phyloP scores from a whole-genome alignment of 2,329 filamentous ascomycete species.

The Colletotrichum agaves region DNA sequence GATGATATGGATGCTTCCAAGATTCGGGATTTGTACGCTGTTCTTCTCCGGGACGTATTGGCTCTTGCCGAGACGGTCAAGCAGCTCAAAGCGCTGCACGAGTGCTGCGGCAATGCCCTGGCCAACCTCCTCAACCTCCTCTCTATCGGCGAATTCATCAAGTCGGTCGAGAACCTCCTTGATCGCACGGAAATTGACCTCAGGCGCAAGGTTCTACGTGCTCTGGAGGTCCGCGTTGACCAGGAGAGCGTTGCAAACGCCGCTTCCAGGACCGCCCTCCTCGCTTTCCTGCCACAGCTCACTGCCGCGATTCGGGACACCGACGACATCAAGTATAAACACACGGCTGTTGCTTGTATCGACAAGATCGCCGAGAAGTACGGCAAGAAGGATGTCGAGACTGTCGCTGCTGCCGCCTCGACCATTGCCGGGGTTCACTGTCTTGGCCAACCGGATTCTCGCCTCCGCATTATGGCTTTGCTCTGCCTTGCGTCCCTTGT shows the following conservation, averaged over 20 bases:
- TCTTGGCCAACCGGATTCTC: conserved; percentile 77
- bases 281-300: conserved; percentile 83
- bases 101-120: conserved; percentile 75
- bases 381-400: conserved; percentile 87
- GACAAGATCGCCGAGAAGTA: conserved; percentile 96
- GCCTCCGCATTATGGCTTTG: conserved; percentile 84
- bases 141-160: conserved; percentile 89
- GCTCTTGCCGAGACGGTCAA: conserved; percentile 73
- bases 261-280: conserved; percentile 74
- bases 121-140: conserved; percentile 85
- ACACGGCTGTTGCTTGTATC: conserved; percentile 87
- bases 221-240: conserved; percentile 83
- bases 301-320: conserved; percentile 80
- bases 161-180: conserved; percentile 84
- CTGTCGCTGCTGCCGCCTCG: conserved; percentile 78
- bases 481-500: conserved; percentile 90
- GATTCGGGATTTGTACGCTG: conserved; percentile 75
- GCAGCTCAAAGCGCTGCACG: conserved; percentile 64
- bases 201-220: conserved; percentile 81
- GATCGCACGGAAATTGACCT: conserved; percentile 79
- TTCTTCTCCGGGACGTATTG: conserved; percentile 73
- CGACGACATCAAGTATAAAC: conserved; percentile 78
- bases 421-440: conserved; percentile 82
- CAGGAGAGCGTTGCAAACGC: conserved; percentile 76
- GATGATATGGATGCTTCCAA: conserved; percentile 75